A percentile compares a stretch with the other conserved stretches of the same genome.
Evolutionary conservation across 768 basidiomycete species (phyloP).

Genomic region (Pleurotus pulmonarius): DNA sequence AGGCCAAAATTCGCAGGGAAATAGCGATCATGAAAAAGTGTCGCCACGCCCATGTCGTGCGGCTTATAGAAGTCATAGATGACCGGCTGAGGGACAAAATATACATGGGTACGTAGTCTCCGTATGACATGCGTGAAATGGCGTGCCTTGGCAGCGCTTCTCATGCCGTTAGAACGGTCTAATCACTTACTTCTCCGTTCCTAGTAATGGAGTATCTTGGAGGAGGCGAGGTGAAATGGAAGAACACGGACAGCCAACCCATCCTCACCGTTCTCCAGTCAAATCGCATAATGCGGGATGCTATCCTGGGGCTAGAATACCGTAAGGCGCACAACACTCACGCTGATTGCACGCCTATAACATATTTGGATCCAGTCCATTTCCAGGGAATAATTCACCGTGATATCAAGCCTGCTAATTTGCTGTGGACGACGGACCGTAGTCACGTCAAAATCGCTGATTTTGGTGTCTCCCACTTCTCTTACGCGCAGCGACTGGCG

Average conservation of each 20-base stretch:
- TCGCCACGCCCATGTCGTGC: constrained; percentile 84
- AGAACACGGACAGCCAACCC: constrained; percentile 57
- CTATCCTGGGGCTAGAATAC: constrained; percentile 92
- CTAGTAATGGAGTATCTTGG: constrained; percentile 95
- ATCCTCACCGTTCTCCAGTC: constrained; percentile 82
- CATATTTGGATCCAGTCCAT: constrained; percentile 61
- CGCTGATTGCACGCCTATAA: constrained; percentile 9
- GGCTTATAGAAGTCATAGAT: constrained; percentile 92
- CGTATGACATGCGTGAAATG: background rate
- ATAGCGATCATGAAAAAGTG: constrained; percentile 99
- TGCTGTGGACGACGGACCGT: constrained; percentile 85
- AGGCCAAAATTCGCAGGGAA: constrained; percentile 85
- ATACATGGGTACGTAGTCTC: constrained; percentile 78
- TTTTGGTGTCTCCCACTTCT: constrained; percentile 97
- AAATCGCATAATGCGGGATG: constrained; percentile 86
- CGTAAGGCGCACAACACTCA: constrained; percentile 48
- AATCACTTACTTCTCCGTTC: background rate
- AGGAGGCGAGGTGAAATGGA: constrained; percentile 95
- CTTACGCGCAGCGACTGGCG: constrained; percentile 78
- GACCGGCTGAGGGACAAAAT: constrained; percentile 85
- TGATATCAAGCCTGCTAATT: constrained; percentile 98
- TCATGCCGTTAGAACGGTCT: constrained; percentile 2
- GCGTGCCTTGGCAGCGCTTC: constrained; percentile 1
- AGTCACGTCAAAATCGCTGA: constrained; percentile 94
- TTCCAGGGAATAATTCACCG: constrained; percentile 98